A percentile compares a stretch with the other conserved stretches of the same genome.
Conservation (phyloP, 129 eudicot species). For the carrot (Daucus carota) region DH1_v3.0 NC_030384.2:30052001-30052500, state of each 20-base stretch:
- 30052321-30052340: not conserved
- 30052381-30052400: conserved; percentile 30
- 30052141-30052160: not conserved
- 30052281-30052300: not conserved
- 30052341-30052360: not conserved
- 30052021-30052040: too few species aligned
- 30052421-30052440: conserved; percentile 64
- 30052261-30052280: not conserved
- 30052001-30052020: not conserved
- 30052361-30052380: not conserved
- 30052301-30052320: too few species aligned
- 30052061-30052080: not conserved
- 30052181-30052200: not conserved
- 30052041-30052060: not conserved
- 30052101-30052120: not conserved
- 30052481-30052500: conserved; percentile 64
- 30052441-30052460: conserved; percentile 48
- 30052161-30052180: not conserved
- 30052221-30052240: not conserved
- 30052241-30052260: not conserved
- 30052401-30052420: conserved; percentile 73
- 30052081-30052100: not conserved
- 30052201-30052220: not conserved
- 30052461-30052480: conserved; percentile 50
- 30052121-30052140: not conserved